Percentiles rank a stretch among this genome's conserved stretches.
Conservation (phyloP, 1,284 basidiomycete species). For the Malassezia nana region DNA sequence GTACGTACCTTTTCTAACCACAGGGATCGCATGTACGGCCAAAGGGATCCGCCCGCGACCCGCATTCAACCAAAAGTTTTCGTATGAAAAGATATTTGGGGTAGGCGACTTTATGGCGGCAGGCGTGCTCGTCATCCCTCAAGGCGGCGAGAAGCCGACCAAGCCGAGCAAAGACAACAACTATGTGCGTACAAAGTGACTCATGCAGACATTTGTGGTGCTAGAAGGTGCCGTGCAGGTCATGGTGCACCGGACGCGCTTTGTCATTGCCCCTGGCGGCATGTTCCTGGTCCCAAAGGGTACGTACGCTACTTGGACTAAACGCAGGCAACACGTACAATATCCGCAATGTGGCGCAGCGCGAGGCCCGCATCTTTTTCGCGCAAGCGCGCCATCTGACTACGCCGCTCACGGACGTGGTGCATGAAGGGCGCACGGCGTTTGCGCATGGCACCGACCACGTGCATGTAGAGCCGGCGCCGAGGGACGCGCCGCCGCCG, state of each 20-base stretch:
- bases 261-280: slow-evolving; percentile 68
- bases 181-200: slow-evolving; percentile 61
- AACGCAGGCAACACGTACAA: slow-evolving; percentile 74
- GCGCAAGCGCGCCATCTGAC: slow-evolving; percentile 67
- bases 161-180: slow-evolving; percentile 88
- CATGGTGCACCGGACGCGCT: slow-evolving; percentile 66
- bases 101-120: slow-evolving; percentile 82
- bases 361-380: slow-evolving; percentile 77
- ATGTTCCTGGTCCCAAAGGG: slow-evolving; percentile 85
- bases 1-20: slow-evolving; percentile 60
- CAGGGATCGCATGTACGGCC: slow-evolving; percentile 65
- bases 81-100: slow-evolving; percentile 88
- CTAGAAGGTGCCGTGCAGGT: slow-evolving; percentile 68
- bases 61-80: slow-evolving; percentile 58
- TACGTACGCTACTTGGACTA: slow-evolving; percentile 50
- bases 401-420: slow-evolving; percentile 11
- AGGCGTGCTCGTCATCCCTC: slow-evolving; percentile 72
- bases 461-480: slow-evolving; percentile 1
- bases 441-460: slow-evolving; percentile 11
- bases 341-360: slow-evolving; percentile 73
- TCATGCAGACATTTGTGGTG: slow-evolving; percentile 31
- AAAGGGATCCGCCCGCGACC: slow-evolving; percentile 57
- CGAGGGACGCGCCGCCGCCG: too few species aligned
- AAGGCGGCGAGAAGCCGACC: slow-evolving; percentile 66
- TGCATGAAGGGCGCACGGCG: slow-evolving; percentile 7